Conservation (phyloP, 495 filamentous ascomycete genomes). For the Sordaria brevicollis region DNA sequence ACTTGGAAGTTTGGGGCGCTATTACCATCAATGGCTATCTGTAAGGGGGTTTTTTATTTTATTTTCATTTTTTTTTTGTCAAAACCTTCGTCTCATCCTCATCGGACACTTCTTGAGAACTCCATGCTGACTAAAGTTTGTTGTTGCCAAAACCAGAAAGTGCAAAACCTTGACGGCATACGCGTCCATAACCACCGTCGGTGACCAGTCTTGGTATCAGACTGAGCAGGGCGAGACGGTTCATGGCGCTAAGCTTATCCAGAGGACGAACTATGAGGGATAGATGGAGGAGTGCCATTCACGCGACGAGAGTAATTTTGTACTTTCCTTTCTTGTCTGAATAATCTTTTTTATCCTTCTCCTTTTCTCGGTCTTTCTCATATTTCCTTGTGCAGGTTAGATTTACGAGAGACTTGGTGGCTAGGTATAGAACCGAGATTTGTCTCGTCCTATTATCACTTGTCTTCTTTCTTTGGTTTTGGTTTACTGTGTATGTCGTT, state of each 20-base stretch:
- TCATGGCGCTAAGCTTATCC: slow-evolving; percentile 24
- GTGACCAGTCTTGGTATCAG: slow-evolving; percentile 27
- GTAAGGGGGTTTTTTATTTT: slow-evolving; percentile 17
- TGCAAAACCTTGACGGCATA: slow-evolving; percentile 27
- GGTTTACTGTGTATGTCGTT: neutral
- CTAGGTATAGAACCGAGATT: no score
- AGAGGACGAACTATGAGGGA: slow-evolving; percentile 16
- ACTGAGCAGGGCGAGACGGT: slow-evolving; percentile 23
- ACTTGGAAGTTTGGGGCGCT: slow-evolving; percentile 28
- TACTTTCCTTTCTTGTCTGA: neutral
- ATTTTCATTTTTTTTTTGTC: neutral
- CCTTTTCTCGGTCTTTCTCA: neutral
- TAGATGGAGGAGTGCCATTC: no score
- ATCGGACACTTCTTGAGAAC: neutral
- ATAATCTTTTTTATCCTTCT: neutral
- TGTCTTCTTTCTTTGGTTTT: slow-evolving; percentile 1
- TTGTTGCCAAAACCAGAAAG: slow-evolving; percentile 12
- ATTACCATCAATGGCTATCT: slow-evolving; percentile 27
- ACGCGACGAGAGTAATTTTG: no score
- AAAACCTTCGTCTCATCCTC: no score
- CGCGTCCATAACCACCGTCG: slow-evolving; percentile 28
- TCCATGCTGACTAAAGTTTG: neutral
- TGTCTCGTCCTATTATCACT: no score
- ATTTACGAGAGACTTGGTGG: no score
- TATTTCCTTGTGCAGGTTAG: no score